phyloP scores from a whole-genome alignment of 805 yeast genomes.

The Monosporozyma unispora region DNA sequence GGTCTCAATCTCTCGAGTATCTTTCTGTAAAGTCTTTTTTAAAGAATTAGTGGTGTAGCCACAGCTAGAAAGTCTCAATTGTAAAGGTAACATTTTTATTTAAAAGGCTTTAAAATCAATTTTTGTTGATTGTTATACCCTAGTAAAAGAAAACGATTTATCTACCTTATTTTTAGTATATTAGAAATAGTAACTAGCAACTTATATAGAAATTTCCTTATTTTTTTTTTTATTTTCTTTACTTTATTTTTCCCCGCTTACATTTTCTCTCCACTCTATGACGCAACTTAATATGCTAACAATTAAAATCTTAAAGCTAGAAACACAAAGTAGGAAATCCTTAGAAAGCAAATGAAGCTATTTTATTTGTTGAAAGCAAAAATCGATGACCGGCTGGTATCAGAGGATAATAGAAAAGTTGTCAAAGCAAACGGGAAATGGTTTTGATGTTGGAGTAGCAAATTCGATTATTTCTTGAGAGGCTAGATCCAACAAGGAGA shows the following conservation, averaged over 20 bases:
- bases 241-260: not conserved
- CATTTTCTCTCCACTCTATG: not conserved
- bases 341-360: not conserved
- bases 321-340: not conserved
- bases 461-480: constrained; percentile 15
- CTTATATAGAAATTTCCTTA: not conserved
- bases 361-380: not conserved
- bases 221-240: not conserved
- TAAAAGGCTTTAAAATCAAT: not conserved
- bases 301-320: not conserved
- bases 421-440: not conserved
- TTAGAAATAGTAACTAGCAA: not conserved
- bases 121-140: not conserved
- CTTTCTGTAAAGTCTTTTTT: constrained; percentile 20
- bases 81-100: not conserved
- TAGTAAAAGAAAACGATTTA: not conserved
- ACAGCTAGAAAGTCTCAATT: not conserved
- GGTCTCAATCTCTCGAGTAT: constrained; percentile 32
- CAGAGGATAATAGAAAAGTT: not conserved
- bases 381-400: not conserved
- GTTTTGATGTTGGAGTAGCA: not conserved
- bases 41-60: not conserved
- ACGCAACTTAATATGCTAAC: not conserved
- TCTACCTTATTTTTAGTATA: not conserved
- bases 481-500: constrained; percentile 24